Evolutionary conservation across 768 basidiomycete species (phyloP).

Genomic region (Pseudohyphozyma bogoriensis): DNA sequence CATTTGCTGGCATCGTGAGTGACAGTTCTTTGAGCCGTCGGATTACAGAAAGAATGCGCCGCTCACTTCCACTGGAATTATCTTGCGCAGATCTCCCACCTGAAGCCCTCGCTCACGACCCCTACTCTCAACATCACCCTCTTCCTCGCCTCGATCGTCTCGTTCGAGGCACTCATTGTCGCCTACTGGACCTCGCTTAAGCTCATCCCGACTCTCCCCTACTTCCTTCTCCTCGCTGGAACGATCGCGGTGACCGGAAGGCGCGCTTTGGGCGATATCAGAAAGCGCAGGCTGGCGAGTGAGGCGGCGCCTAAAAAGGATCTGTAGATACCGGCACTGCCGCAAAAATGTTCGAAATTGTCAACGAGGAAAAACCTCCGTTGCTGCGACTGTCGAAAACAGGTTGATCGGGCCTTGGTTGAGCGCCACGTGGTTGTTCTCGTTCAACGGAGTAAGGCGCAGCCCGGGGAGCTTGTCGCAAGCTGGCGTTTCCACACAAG

Average conservation of each 20-base stretch:
- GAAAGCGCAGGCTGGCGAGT: neutral
- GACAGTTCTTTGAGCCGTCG: neutral
- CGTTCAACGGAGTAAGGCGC: too few relatives aligned
- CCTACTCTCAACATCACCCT: neutral
- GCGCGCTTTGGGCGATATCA: constrained; percentile 20
- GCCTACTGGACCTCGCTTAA: constrained; percentile 23
- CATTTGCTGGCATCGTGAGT: constrained; percentile 17
- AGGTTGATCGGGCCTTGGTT: too few relatives aligned
- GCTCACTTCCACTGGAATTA: too few relatives aligned
- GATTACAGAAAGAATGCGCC: neutral
- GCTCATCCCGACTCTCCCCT: constrained; percentile 19
- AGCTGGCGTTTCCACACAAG: too few relatives aligned
- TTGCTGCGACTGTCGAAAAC: too few relatives aligned
- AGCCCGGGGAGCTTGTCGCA: too few relatives aligned
- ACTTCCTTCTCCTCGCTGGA: constrained; percentile 8
- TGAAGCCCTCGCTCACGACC: neutral
- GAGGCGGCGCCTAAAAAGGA: too few relatives aligned
- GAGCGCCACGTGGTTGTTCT: too few relatives aligned
- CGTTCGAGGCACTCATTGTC: constrained; percentile 25
- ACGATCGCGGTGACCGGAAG: constrained; percentile 5
- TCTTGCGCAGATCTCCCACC: neutral
- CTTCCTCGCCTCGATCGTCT: constrained; percentile 14
- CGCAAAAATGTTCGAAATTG: too few relatives aligned
- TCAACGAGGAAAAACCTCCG: too few relatives aligned
- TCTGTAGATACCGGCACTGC: too few relatives aligned